phyloP scores from a whole-genome alignment of 768 basidiomycete genomes.

The Phanerochaete carnosa region DNA sequence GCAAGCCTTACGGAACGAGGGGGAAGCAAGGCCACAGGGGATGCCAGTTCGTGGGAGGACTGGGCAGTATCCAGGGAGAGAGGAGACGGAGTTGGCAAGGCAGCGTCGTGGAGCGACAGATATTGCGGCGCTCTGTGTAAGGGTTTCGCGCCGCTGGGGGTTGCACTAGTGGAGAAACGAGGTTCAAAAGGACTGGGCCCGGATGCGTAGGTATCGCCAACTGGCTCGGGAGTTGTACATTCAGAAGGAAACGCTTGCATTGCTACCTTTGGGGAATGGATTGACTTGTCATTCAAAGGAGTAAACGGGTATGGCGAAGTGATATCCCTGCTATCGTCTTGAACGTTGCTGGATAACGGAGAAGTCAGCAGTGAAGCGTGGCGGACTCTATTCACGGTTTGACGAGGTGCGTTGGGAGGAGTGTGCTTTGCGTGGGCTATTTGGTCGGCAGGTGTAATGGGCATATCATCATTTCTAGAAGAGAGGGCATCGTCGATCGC shows the following conservation, averaged over 20 bases:
- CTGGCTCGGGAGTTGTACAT: neutral
- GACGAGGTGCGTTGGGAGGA: conserved; percentile 22
- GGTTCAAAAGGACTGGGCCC: neutral
- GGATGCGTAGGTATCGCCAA: neutral
- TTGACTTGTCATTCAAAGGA: neutral
- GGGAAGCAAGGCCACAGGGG: neutral
- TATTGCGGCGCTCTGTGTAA: neutral
- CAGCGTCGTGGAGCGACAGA: conserved; percentile 4
- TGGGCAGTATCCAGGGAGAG: neutral
- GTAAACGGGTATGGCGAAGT: conserved; percentile 8
- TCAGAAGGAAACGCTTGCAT: neutral
- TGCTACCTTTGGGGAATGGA: neutral
- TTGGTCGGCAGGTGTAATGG: conserved; percentile 27
- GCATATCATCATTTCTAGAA: neutral
- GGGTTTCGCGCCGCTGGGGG: neutral
- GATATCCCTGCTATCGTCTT: neutral
- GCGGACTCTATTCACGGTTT: conserved; percentile 8
- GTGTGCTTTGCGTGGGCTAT: conserved; percentile 23
- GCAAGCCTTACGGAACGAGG: neutral
- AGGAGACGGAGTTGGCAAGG: neutral
- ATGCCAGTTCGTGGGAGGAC: neutral
- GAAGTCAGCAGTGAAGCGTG: neutral
- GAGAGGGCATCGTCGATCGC: neutral
- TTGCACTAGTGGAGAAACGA: neutral
- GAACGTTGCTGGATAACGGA: neutral